Evolutionary conservation across 225 moss, liverwort and hornwort species (phyloP), one percentile per base, ranked within the genome.

Genomic region (Polytrichum formosum): DNA sequence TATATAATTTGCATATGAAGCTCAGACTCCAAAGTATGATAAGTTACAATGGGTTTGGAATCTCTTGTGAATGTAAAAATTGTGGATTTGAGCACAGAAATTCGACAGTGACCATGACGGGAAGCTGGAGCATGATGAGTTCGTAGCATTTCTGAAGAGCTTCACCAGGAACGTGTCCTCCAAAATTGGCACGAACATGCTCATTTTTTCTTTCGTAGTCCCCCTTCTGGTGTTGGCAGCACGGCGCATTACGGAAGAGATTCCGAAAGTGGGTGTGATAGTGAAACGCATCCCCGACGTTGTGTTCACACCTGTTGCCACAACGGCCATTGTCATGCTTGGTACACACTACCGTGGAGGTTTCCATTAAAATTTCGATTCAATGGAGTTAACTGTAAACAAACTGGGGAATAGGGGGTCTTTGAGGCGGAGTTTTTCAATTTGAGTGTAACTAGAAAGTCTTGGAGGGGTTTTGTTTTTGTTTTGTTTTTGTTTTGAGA

Each of bases 41-140:
- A 58, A 21, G n/a, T 6, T 58, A 16, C n/a, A 22, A 58, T 2
- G 20, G 20, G 21, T 58, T 58, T 58, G n/a, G 7, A 20, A 58
- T 1, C 1, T 58, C 58, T 23, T 46, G 0, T 46, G 46, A 46
- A 46, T 46, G 46, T 46, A 3, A 46, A 5, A 26, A 6, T 58
- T 6, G 23, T 20, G 23, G 21, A n/a, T 58, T 58, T 58, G 58
- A 17, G 9, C 27, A 25, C 69, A 69, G 69, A 30, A 69, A 69
- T 69, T 69, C 6, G 76, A 76, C 61, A 25, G 69, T n/a, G 67
- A 80, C 22, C 76, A 73, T 23, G 73, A 80, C 29, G 76, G 73
- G 61, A 73, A 70, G 55, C 31, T 80, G 55, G 76, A 80, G 55
- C 72, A 76, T 26, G 76, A 70, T 7, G 76, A 80, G 72, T 80